Percentiles rank a stretch among this genome's conserved stretches.
phyloP scores from a whole-genome alignment of 2,329 filamentous ascomycete species.

The Aureobasidium sp. region DNA sequence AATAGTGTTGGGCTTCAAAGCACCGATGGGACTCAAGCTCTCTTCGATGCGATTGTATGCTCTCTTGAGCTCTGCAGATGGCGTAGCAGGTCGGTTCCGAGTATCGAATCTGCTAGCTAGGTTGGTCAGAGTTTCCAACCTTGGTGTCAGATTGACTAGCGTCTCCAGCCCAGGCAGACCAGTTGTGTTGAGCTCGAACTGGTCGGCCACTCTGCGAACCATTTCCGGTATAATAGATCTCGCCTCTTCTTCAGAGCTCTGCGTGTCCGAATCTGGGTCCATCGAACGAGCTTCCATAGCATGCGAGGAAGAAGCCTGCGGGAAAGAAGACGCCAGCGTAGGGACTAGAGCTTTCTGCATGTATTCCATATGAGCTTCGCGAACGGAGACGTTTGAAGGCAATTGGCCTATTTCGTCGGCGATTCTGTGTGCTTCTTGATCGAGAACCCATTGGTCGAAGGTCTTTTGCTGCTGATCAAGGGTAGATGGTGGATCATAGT shows the following conservation, averaged over 20 bases:
- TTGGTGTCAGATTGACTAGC: background rate
- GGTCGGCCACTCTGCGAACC: slow-evolving; percentile 6
- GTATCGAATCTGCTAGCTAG: background rate
- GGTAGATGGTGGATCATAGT: slow-evolving; percentile 71
- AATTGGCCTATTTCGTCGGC: background rate
- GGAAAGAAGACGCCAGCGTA: slow-evolving; percentile 4
- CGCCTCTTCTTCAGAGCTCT: slow-evolving; percentile 5
- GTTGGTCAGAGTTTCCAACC: background rate
- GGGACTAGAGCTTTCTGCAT: slow-evolving; percentile 4
- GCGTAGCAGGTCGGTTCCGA: background rate
- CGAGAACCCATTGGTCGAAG: slow-evolving; percentile 62
- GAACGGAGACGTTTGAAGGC: background rate
- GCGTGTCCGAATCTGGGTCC: background rate
- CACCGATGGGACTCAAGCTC: slow-evolving; percentile 19
- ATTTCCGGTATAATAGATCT: slow-evolving; percentile 4
- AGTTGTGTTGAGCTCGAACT: background rate
- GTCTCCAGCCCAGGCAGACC: background rate
- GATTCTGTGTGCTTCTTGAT: background rate
- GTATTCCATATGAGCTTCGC: background rate
- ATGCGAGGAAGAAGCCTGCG: background rate
- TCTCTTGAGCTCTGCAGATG: slow-evolving; percentile 33
- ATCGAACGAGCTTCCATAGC: background rate
- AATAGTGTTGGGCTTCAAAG: background rate
- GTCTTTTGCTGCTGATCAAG: slow-evolving; percentile 41
- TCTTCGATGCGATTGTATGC: slow-evolving; percentile 50